Evolutionary conservation across 108 stramenopile genomes (phyloP), one percentile per base, ranked within the genome.

Genomic region (Seminavis robusta): DNA sequence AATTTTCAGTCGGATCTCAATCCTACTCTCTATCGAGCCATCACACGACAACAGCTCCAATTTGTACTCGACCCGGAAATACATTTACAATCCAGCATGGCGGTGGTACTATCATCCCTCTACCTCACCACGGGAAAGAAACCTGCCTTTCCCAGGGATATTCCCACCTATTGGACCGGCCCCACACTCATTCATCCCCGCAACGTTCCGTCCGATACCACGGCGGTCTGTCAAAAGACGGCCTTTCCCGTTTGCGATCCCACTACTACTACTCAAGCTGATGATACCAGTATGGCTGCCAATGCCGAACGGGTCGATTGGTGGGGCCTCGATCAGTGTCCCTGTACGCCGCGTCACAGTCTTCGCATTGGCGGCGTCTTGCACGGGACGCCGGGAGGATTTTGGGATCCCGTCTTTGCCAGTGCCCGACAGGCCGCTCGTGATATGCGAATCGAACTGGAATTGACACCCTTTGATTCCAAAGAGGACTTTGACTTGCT

Each of bases 341-440:
- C 10, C 6, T 71, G 69, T 29, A 49, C 47, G 8, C 47, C 56
- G 37, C 62, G 63, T 9, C 27, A 38, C 4, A 33, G 15, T 9
- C 50, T 71, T n/a, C 34, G 48, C 5, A 62, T 71, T 40, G 62
- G 61, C 23, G 69, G 69, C 27, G 63, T 71, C 29, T 8, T 64
- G 5, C 69, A 71, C 30, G 69, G 69, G 4, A 34, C 48, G 6
- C 57, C 56, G 31, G 48, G 55, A 1, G 69, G 64, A 45, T 71
- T 71, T 33, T 71, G 69, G 69, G 69, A 71, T 38, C 48, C 40
- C 0, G 63, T 71, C 17, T 71, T 58, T 37, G 62, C 62, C 13
- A n/a, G 32, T 4, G 47, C 56, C 2, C n/a, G 45, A 10, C 47
- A 57, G 33, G 63, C 69, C 1, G 69, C 69, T 8, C 37, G 6